Percentiles rank a stretch among this genome's conserved stretches.
Conservation (phyloP, 1,139 yeast species). For the Spathaspora sp. region DNA sequence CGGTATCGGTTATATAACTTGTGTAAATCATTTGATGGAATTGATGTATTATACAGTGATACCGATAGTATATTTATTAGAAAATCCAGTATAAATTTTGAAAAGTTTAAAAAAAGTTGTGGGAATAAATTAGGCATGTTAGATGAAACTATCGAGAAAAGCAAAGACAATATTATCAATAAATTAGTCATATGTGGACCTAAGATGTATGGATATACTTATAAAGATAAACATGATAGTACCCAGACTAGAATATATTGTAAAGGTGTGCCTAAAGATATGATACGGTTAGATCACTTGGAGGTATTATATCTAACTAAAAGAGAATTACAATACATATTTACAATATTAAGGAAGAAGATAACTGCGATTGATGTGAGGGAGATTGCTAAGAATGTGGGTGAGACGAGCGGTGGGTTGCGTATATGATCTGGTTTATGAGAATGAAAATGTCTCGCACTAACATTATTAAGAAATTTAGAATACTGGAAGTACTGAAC, state of each 20-base stretch:
- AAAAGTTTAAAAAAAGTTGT: not conserved
- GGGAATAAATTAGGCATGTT: not conserved
- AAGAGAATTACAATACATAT: not conserved
- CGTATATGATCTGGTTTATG: no score
- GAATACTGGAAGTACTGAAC: no score
- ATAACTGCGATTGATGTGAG: not conserved
- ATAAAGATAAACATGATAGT: not conserved
- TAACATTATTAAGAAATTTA: no score
- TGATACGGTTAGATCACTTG: not conserved
- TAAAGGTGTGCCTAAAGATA: not conserved
- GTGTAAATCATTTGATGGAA: not conserved
- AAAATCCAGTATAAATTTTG: not conserved
- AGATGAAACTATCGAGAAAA: not conserved
- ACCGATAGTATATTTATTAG: slow-evolving; percentile 1
- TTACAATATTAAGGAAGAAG: not conserved
- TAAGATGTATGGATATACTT: slow-evolving; percentile 1
- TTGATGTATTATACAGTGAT: slow-evolving; percentile 1
- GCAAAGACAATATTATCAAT: not conserved
- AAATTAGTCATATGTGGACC: slow-evolving; percentile 1
- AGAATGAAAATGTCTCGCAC: no score
- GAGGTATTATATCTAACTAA: not conserved
- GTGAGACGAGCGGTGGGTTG: no score
- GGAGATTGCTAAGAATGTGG: no score
- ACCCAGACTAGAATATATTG: not conserved
- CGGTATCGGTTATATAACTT: not conserved